Percentiles rank a stretch among this genome's conserved stretches.
phyloP scores from a whole-genome alignment of 352 stramenopile genomes.

The Globisporangium apiculatum region DNA sequence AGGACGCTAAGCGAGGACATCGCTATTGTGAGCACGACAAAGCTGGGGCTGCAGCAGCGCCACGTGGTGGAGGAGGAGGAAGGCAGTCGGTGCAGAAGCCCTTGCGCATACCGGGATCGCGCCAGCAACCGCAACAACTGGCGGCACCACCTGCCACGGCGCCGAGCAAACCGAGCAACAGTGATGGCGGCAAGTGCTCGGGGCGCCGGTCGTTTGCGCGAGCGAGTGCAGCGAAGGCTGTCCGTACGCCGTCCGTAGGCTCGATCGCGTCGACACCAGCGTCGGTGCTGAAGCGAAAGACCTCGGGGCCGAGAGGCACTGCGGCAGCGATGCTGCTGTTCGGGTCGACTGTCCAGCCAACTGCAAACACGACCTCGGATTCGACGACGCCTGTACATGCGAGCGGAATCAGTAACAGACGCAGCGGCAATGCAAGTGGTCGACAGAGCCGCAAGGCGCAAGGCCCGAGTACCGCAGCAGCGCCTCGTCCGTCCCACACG shows the following conservation, averaged over 20 bases:
- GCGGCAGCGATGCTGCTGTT: conserved; percentile 12
- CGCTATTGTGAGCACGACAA: too few species aligned
- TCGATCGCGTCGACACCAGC: too few species aligned
- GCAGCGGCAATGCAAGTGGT: not conserved
- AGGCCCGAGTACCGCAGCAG: not conserved
- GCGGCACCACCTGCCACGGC: not conserved
- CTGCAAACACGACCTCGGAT: not conserved
- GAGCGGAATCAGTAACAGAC: not conserved
- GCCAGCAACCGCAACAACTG: not conserved
- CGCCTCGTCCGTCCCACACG: not conserved
- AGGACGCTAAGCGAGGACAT: too few species aligned
- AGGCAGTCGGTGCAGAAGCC: not conserved
- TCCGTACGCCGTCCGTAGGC: too few species aligned
- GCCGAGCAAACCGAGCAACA: conserved; percentile 4
- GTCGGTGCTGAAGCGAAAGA: conserved; percentile 6
- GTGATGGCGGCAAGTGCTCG: not conserved
- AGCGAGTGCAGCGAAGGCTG: not conserved
- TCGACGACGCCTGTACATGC: not conserved
- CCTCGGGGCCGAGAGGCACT: not conserved
- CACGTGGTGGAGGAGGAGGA: not conserved
- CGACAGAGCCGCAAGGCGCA: not conserved
- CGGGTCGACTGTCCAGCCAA: not conserved
- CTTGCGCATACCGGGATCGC: not conserved
- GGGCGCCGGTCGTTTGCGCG: conserved; percentile 1
- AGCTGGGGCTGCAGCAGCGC: too few species aligned